A percentile compares a stretch with the other conserved stretches of the same genome.
These are phyloP conservation scores for Fusarium verticillioides DNA, from an alignment of 2,329 filamentous ascomycete species.

Conservation along the genomic window DNA sequence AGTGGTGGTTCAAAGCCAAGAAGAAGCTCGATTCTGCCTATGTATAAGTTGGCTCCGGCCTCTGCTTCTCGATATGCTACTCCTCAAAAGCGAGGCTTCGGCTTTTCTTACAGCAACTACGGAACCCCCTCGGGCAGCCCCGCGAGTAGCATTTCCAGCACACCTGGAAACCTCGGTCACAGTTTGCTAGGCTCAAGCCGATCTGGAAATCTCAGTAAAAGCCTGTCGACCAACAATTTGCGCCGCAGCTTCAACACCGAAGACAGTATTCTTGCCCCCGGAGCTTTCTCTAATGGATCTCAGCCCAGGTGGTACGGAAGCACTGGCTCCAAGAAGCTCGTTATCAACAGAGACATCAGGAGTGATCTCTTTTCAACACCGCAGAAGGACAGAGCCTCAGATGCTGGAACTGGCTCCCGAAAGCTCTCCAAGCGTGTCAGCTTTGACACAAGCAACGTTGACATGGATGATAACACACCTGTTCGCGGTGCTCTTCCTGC, in stretches of 20 bases:
- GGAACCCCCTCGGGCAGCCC: slow-evolving; percentile 80
- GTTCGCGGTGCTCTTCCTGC: slow-evolving; percentile 51
- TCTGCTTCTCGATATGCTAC: slow-evolving; percentile 84
- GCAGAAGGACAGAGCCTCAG: slow-evolving; percentile 60
- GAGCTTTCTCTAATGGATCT: slow-evolving; percentile 80
- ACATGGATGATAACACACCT: slow-evolving; percentile 50
- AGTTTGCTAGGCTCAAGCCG: slow-evolving; percentile 75
- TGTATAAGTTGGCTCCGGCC: slow-evolving; percentile 87
- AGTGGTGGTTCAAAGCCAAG: slow-evolving; percentile 79
- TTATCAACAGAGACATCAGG: slow-evolving; percentile 88
- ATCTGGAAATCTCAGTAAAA: slow-evolving; percentile 81
- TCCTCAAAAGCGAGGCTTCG: slow-evolving; percentile 87
- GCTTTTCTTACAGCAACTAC: slow-evolving; percentile 93
- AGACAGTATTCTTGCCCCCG: slow-evolving; percentile 86
- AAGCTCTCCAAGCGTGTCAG: slow-evolving; percentile 88
- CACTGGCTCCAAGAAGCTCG: slow-evolving; percentile 84
- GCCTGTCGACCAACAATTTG: slow-evolving; percentile 87
- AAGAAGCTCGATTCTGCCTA: slow-evolving; percentile 81
- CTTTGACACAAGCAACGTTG: slow-evolving; percentile 76
- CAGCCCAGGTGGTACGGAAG: slow-evolving; percentile 73
- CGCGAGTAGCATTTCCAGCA: slow-evolving; percentile 71
- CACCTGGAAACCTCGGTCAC: slow-evolving; percentile 73
- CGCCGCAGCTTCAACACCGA: slow-evolving; percentile 84
- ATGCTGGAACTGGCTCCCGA: slow-evolving; percentile 55
- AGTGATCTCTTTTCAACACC: slow-evolving; percentile 75